phyloP scores from a whole-genome alignment of 129 eudicot genomes.

The Dittrichia graveolens region DNA sequence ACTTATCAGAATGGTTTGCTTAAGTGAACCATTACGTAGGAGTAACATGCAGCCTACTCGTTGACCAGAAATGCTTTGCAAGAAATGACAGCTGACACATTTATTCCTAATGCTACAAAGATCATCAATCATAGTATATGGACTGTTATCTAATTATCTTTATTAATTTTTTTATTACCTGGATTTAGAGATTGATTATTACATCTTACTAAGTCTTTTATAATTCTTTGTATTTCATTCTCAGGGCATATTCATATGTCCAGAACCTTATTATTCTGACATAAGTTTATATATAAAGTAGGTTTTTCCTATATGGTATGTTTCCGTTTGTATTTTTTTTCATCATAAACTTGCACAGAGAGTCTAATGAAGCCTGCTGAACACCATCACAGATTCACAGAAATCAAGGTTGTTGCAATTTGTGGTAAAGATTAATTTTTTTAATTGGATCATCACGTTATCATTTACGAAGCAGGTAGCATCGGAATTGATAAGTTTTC shows the following conservation, averaged over 20 bases:
- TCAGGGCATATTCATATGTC: constrained; percentile 52
- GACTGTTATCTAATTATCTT: too few relatives aligned
- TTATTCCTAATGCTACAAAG: constrained; percentile 80
- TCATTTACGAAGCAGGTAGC: too few relatives aligned
- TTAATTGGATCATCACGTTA: too few relatives aligned
- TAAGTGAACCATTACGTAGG: background rate
- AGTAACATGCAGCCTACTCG: constrained; percentile 4
- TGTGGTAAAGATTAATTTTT: too few relatives aligned
- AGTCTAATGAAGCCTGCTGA: too few relatives aligned
- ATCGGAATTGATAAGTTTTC: too few relatives aligned
- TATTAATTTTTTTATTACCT: constrained; percentile 6
- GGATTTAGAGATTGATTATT: background rate
- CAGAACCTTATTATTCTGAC: too few relatives aligned
- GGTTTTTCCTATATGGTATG: constrained; percentile 37
- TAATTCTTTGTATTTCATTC: background rate
- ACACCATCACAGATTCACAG: too few relatives aligned
- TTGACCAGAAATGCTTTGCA: constrained; percentile 74
- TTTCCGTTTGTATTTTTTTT: background rate
- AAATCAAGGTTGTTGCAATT: too few relatives aligned
- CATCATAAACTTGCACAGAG: background rate
- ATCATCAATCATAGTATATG: constrained; percentile 58
- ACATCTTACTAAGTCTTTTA: constrained; percentile 1
- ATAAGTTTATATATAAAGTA: constrained; percentile 54
- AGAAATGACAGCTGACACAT: constrained; percentile 84
- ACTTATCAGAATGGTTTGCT: too few relatives aligned